These are phyloP conservation scores for Psilocybe tampanensis DNA, from an alignment of 768 basidiomycete species.

Conservation along the genomic window DNA sequence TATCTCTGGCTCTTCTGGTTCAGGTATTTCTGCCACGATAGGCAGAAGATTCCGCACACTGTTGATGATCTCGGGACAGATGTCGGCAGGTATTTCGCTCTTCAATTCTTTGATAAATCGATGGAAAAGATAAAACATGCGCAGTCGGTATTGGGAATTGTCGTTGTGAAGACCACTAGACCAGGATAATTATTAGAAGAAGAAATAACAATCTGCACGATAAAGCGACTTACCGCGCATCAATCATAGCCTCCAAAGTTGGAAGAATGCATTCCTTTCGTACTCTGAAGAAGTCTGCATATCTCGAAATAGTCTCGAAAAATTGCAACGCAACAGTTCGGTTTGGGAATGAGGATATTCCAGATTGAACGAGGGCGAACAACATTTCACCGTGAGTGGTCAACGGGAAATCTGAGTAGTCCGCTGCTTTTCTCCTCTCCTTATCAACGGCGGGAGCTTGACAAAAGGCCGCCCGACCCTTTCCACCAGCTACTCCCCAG, in stretches of 20 bases:
- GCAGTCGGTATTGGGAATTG: conserved; percentile 66
- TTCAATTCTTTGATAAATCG: conserved; percentile 86
- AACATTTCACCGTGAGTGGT: conserved; percentile 93
- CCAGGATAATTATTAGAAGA: background rate
- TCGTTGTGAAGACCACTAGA: conserved; percentile 84
- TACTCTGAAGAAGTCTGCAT: conserved; percentile 95
- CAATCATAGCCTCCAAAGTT: conserved; percentile 87
- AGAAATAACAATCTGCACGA: too few relatives aligned
- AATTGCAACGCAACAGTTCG: conserved; percentile 85
- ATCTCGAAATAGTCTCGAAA: conserved; percentile 91
- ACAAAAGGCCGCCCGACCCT: conserved; percentile 87
- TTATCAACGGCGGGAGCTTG: conserved; percentile 69
- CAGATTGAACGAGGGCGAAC: conserved; percentile 78
- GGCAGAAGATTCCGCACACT: conserved; percentile 76
- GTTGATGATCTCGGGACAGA: conserved; percentile 72
- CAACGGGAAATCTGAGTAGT: conserved; percentile 81
- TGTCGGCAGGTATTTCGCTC: conserved; percentile 72
- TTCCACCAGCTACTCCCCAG: conserved; percentile 57
- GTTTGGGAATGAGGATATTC: conserved; percentile 82
- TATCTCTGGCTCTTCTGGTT: conserved; percentile 69
- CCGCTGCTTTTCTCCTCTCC: conserved; percentile 64
- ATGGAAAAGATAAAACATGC: conserved; percentile 91
- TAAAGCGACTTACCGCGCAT: conserved; percentile 60
- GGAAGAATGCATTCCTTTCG: conserved; percentile 88
- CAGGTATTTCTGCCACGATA: conserved; percentile 77